Evolutionary conservation across 768 basidiomycete species (phyloP).

Genomic region (Tricholoma matsutake): DNA sequence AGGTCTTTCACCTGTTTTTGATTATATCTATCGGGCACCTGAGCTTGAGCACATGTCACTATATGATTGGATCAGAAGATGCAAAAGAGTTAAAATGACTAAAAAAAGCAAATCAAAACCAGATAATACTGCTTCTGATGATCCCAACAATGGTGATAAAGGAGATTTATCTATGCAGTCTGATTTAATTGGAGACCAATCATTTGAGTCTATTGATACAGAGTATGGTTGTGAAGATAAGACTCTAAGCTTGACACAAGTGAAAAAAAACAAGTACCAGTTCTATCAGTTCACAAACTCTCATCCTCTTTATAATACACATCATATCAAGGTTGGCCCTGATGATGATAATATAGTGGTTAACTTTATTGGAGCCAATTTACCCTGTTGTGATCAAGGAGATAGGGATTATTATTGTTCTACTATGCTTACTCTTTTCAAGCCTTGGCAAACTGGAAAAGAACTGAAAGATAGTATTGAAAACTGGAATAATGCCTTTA

Average conservation of each 20-base stretch:
- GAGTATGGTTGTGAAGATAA: neutral
- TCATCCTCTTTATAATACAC: neutral
- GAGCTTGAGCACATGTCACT: slow-evolving; percentile 15
- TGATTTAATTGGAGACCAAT: neutral
- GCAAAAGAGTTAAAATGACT: slow-evolving; percentile 4
- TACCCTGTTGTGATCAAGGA: slow-evolving; percentile 26
- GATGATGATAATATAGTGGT: slow-evolving; percentile 14
- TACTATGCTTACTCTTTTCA: slow-evolving; percentile 14
- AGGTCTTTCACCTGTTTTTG: slow-evolving; percentile 25
- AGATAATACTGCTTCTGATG: neutral
- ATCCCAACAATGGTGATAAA: neutral
- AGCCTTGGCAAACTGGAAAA: slow-evolving; percentile 20
- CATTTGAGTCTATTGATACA: neutral
- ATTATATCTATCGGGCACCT: slow-evolving; percentile 31
- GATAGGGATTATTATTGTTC: slow-evolving; percentile 28
- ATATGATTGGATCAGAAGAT: slow-evolving; percentile 26
- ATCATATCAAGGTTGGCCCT: neutral
- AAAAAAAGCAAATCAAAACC: neutral
- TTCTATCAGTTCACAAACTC: neutral
- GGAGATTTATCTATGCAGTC: neutral
- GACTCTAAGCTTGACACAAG: neutral
- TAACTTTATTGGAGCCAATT: slow-evolving; percentile 25
- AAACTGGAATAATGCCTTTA: slow-evolving; percentile 22
- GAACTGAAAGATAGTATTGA: slow-evolving; percentile 16
- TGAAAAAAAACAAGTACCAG: neutral